These are phyloP conservation scores for Triticum aestivum DNA, from an alignment of 176 grass and related monocot species.

Conservation along the genomic window IWGSC_CS_RefSeq_v2.1 NC_057801.1:617371088-617371587, in stretches of 20 bases:
- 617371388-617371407: not conserved
- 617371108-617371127: no score
- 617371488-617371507: not conserved
- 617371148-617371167: no score
- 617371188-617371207: not conserved
- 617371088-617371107: not conserved
- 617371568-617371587: no score
- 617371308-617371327: not conserved
- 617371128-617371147: no score
- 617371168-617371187: not conserved
- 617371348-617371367: not conserved
- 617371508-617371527: not conserved
- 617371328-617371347: not conserved
- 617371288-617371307: no score
- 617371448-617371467: not conserved
- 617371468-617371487: not conserved
- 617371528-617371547: no score
- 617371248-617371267: not conserved
- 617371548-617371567: no score
- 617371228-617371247: not conserved
- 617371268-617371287: not conserved
- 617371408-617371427: constrained; percentile 5
- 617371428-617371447: not conserved
- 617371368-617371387: not conserved
- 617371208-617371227: not conserved